Conservation (phyloP, 768 basidiomycete genomes). For the Saitozyma sp. region DNA sequence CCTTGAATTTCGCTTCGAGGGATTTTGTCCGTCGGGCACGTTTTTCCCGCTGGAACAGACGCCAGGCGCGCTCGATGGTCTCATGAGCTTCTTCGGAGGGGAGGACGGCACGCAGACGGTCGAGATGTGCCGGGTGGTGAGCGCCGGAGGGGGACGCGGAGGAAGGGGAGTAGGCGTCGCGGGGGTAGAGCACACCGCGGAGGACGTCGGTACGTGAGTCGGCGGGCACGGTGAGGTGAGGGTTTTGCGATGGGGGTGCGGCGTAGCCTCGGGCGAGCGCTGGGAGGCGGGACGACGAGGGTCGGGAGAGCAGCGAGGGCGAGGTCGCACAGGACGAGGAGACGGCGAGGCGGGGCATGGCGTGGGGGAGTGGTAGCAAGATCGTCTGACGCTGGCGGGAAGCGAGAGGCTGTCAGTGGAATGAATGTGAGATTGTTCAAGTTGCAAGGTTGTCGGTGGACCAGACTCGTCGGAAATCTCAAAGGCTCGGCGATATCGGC, state of each 20-base stretch:
- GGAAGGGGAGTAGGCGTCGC: slow-evolving; percentile 61
- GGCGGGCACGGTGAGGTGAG: slow-evolving; percentile 17
- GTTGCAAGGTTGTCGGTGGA: no score
- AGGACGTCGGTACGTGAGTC: slow-evolving; percentile 60
- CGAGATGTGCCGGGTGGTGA: slow-evolving; percentile 77
- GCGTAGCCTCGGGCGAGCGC: no score
- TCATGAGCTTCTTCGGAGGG: slow-evolving; percentile 86
- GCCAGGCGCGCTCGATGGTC: slow-evolving; percentile 88
- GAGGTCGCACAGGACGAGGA: slow-evolving; percentile 13
- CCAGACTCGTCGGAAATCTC: no score
- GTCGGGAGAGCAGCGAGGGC: background rate
- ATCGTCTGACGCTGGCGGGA: background rate
- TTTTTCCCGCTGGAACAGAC: slow-evolving; percentile 72
- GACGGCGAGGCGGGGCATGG: slow-evolving; percentile 6
- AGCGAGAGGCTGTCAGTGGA: background rate
- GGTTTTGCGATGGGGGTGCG: slow-evolving; percentile 10
- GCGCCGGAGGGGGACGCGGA: slow-evolving; percentile 71
- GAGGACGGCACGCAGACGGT: slow-evolving; percentile 76
- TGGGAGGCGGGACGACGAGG: background rate
- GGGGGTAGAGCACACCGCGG: slow-evolving; percentile 76
- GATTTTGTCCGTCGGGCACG: slow-evolving; percentile 71
- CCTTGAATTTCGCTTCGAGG: slow-evolving; percentile 71
- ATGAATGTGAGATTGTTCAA: no score
- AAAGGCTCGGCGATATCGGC: no score
- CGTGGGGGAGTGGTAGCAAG: background rate